These are phyloP conservation scores for Sordaria brevicollis DNA, from an alignment of 495 filamentous ascomycete genomes.

Conservation along the genomic window DNA sequence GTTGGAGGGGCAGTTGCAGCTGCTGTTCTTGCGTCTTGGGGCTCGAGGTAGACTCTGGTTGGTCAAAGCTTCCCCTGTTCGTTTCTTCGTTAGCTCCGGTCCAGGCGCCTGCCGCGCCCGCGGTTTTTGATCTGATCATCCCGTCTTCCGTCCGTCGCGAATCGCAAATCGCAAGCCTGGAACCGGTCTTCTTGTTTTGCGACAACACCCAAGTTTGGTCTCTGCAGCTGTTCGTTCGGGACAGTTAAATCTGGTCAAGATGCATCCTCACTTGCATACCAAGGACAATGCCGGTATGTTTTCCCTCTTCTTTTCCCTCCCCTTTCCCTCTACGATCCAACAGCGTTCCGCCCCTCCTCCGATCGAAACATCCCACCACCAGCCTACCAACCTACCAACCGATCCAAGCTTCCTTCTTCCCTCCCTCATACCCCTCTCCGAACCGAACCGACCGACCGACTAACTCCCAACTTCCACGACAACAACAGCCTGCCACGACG, in stretches of 20 bases:
- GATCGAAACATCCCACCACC: no score
- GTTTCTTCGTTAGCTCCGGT: background rate
- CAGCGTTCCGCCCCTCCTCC: background rate
- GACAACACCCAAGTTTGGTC: background rate
- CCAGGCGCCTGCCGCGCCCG: background rate
- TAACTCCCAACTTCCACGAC: background rate
- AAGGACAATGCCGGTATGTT: slow-evolving; percentile 72
- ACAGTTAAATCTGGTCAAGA: slow-evolving; percentile 30
- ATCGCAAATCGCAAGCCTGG: background rate
- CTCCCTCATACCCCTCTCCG: background rate
- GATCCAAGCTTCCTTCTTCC: background rate
- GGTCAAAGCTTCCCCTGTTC: slow-evolving; percentile 17
- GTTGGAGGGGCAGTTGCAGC: background rate
- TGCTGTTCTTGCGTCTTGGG: background rate
- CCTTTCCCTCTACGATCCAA: background rate
- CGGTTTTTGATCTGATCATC: background rate
- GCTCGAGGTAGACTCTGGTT: background rate
- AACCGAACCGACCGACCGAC: background rate
- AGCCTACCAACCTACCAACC: background rate
- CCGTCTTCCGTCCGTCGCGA: background rate
- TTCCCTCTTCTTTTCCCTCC: background rate
- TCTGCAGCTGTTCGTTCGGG: background rate
- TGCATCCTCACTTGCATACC: slow-evolving; percentile 97
- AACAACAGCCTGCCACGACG: slow-evolving; percentile 71
- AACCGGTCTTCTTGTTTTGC: background rate